phyloP scores from a whole-genome alignment of 129 eudicot genomes.

The Flaveria trinervia region DNA sequence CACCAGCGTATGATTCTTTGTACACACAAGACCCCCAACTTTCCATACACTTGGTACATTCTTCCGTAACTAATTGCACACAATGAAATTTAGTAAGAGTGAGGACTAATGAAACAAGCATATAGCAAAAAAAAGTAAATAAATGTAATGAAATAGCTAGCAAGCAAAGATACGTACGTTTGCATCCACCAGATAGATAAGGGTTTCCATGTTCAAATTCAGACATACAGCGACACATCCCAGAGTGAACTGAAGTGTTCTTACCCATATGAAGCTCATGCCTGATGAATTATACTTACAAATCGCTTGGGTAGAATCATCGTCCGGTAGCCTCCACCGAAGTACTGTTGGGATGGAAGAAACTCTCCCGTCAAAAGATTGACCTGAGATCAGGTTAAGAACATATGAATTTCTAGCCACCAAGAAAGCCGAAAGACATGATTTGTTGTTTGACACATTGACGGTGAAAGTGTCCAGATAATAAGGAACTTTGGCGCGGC shows the following conservation, averaged over 20 bases:
- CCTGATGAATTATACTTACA: neutral
- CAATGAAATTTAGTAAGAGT: no score
- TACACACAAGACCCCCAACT: slow-evolving; percentile 10
- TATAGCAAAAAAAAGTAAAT: neutral
- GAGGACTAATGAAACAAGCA: no score
- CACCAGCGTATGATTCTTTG: slow-evolving; percentile 18
- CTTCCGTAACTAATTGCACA: slow-evolving; percentile 30
- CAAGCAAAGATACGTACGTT: slow-evolving; percentile 14
- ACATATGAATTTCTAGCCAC: slow-evolving; percentile 10
- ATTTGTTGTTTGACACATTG: neutral
- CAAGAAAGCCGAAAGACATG: slow-evolving; percentile 30
- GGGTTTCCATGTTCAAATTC: slow-evolving; percentile 36
- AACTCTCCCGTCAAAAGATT: neutral
- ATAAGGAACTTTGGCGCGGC: slow-evolving; percentile 18
- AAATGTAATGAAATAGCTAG: neutral
- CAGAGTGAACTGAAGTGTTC: neutral
- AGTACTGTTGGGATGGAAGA: slow-evolving; percentile 21
- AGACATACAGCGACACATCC: slow-evolving; percentile 16
- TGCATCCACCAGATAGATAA: slow-evolving; percentile 32
- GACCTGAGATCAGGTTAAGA: neutral
- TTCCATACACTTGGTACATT: slow-evolving; percentile 22
- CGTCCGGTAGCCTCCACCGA: slow-evolving; percentile 20
- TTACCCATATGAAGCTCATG: neutral
- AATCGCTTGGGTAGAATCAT: neutral
- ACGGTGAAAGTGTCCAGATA: slow-evolving; percentile 11